Percentiles rank a stretch among this genome's conserved stretches.
These are phyloP conservation scores for Phytopythium chamaehyphon DNA, from an alignment of 352 stramenopile genomes.

Conservation along the genomic window DNA sequence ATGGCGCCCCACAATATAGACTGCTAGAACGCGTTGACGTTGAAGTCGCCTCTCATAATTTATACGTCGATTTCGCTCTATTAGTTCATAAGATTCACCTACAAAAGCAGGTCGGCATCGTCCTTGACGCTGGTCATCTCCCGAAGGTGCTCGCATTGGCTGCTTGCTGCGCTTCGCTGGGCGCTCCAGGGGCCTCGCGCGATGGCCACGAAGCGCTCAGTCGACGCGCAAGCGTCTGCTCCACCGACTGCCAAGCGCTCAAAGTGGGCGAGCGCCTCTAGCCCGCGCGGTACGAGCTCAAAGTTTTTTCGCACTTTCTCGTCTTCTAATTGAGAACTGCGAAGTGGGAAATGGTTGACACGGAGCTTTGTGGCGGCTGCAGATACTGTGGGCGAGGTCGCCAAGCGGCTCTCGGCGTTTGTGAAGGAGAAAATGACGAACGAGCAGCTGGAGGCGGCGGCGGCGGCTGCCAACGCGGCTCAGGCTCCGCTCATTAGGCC, in stretches of 20 bases:
- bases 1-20: constrained; percentile 45
- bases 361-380: no score
- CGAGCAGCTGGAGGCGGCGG: constrained; percentile 24
- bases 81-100: no score
- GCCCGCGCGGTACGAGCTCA: constrained; percentile 1
- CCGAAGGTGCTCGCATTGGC: no score
- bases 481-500: constrained; percentile 3
- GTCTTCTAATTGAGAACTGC: background rate
- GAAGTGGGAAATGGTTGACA: background rate
- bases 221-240: constrained; percentile 1
- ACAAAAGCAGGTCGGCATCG: no score
- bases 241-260: constrained; percentile 17
- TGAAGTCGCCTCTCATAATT: background rate
- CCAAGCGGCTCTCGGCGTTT: constrained; percentile 55
- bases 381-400: constrained; percentile 48
- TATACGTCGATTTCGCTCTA: background rate
- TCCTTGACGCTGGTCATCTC: background rate
- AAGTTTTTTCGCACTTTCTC: background rate
- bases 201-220: constrained; percentile 3
- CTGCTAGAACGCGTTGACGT: background rate
- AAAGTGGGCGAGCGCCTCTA: constrained; percentile 11
- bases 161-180: no score
- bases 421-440: constrained; percentile 58
- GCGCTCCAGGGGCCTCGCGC: no score
- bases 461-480: constrained; percentile 7